A percentile compares a stretch with the other conserved stretches of the same genome.
phyloP scores from a whole-genome alignment of 306 rosid species.

The Mimosa bimucronata region DNA sequence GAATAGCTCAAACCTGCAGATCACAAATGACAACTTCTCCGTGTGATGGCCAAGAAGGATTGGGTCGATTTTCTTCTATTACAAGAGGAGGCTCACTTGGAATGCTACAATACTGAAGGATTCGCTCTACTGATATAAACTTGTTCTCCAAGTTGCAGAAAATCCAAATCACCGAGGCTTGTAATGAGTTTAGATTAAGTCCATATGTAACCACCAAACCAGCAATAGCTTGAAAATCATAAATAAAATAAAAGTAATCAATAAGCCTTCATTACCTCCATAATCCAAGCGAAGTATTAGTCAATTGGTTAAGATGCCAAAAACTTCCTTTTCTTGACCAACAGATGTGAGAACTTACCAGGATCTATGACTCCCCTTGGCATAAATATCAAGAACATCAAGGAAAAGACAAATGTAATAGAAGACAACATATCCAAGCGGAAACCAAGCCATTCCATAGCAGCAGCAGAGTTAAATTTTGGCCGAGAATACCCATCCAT shows the following conservation, averaged over 20 bases:
- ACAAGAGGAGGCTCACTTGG: not conserved
- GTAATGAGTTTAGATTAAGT: conserved; percentile 61
- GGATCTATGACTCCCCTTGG: conserved; percentile 79
- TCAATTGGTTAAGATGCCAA: not conserved
- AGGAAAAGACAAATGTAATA: conserved; percentile 68
- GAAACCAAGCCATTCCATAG: conserved; percentile 87
- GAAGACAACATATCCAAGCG: conserved; percentile 75
- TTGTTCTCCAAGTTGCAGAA: conserved; percentile 64
- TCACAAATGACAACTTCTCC: conserved; percentile 51
- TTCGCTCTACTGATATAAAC: conserved; percentile 66
- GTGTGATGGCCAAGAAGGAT: conserved; percentile 6
- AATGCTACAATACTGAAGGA: not conserved
- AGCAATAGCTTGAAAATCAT: conserved; percentile 20
- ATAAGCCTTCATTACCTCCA: not conserved
- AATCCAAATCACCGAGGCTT: conserved; percentile 53
- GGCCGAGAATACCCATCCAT: conserved; percentile 75
- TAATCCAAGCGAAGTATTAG: not conserved
- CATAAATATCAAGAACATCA: conserved; percentile 71
- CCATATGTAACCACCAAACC: conserved; percentile 80
- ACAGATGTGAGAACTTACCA: conserved; percentile 46
- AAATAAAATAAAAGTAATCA: not conserved
- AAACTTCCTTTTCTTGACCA: not conserved
- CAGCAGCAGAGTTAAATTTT: conserved; percentile 63
- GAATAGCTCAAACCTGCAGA: not conserved
- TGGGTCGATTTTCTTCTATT: not conserved